These are phyloP conservation scores for Amanita inopinata DNA, from an alignment of 768 basidiomycete species.

Conservation along the genomic window DNA sequence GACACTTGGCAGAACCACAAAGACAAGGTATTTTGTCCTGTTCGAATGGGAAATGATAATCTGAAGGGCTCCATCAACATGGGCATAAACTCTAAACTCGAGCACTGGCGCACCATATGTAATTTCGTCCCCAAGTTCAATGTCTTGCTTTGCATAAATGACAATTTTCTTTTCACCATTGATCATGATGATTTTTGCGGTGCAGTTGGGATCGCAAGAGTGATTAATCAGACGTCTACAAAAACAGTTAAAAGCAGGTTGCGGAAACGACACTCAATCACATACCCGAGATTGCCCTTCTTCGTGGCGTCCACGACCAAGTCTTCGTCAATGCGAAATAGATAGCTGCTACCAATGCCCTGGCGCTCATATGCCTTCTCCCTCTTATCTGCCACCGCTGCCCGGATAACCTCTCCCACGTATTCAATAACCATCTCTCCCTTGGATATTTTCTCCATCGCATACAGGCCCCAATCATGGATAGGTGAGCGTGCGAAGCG, in stretches of 20 bases:
- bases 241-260: slow-evolving; percentile 10
- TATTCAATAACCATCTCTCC: slow-evolving; percentile 99
- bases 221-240: slow-evolving; percentile 93
- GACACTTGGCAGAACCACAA: slow-evolving; percentile 84
- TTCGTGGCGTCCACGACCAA: slow-evolving; percentile 98
- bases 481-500: slow-evolving; percentile 93
- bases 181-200: slow-evolving; percentile 85
- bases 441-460: slow-evolving; percentile 87
- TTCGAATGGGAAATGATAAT: slow-evolving; percentile 99
- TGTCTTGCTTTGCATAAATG: slow-evolving; percentile 95
- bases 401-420: slow-evolving; percentile 93
- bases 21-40: slow-evolving; percentile 95
- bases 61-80: slow-evolving; percentile 26
- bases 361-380: slow-evolving; percentile 96
- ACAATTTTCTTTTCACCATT: slow-evolving; percentile 96
- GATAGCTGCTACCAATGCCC: slow-evolving; percentile 95
- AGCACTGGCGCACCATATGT: slow-evolving; percentile 66
- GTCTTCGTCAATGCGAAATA: slow-evolving; percentile 97
- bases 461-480: slow-evolving; percentile 97
- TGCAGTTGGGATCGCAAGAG: slow-evolving; percentile 93
- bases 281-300: slow-evolving; percentile 96
- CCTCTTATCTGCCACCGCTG: slow-evolving; percentile 91
- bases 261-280: slow-evolving; percentile 15
- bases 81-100: neutral
- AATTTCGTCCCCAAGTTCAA: slow-evolving; percentile 95